Base-by-base conservation (phyloP, 345 rosid species). In the Sisymbrium altissimum region DNA sequence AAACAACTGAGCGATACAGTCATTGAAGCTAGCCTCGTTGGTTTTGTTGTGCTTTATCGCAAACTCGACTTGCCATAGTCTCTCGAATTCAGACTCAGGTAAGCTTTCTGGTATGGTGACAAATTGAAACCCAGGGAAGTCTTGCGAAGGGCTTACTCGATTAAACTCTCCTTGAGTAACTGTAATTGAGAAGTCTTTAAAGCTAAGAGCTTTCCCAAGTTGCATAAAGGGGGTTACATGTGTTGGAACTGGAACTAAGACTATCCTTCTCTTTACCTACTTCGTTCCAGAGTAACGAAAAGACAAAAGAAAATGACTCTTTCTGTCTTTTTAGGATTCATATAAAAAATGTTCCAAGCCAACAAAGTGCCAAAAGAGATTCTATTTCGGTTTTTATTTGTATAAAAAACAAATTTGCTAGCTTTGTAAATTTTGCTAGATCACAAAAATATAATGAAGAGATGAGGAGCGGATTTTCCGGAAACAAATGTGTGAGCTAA, bases 141-240 rank as follows among this genome's bases (percentile, higher is more conserved):
- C 10, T 13, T 57, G 35, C 0, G 70, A 59, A 52, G 68, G 53
- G 48, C 3, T 30, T 1, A 85, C 83, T 12, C 50, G 74, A 52
- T 79, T 80, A 68, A 72, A 73, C 3, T 40, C 25, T 33, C 72
- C 27, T 48, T 84, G 83, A 68, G 63, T 75, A 32, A 89, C 49
- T 7, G 88, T 83, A 62, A 91, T 82, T 67, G 78, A 74, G 78
- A 85, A 89, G 9, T 91, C 92, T 5, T 59, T 82, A 3, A 72
- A 76, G 23, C 85, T 72, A 41, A 92, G 88, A 35, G 81, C 65
- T 50, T 82, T 35, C 4, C 78, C 92, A 0, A 88, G 90, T 49
- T 84, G 86, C 75, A 92, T 81, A 78, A 89, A 78, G 0, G 92
- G 93, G 58, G 73, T 86, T 49, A 84, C 36, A 71, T 92, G 87